These are phyloP conservation scores for Phytophthora pseudosyringae DNA, from an alignment of 352 stramenopile species.

Conservation along the genomic window DNA sequence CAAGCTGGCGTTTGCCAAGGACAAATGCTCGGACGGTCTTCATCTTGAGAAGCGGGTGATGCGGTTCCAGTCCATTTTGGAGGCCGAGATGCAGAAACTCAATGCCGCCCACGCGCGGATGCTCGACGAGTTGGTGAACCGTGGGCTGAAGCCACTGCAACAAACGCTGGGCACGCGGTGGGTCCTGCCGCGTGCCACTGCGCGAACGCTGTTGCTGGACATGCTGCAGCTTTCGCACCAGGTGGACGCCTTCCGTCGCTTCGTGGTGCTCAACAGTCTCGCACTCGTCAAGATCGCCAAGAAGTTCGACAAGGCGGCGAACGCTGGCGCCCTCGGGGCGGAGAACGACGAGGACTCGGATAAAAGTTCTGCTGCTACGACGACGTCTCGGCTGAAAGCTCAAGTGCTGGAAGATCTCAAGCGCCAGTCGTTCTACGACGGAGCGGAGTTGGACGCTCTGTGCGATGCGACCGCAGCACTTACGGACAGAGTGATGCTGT, in stretches of 20 bases:
- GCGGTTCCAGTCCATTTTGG: conserved; percentile 44
- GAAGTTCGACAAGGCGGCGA: conserved; percentile 76
- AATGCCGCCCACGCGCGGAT: conserved; percentile 68
- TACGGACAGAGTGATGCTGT: conserved; percentile 76
- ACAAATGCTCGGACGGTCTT: background rate
- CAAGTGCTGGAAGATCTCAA: conserved; percentile 63
- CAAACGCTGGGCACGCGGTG: conserved; percentile 56
- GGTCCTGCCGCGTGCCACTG: conserved; percentile 62
- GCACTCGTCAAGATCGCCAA: conserved; percentile 86
- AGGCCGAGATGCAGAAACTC: conserved; percentile 61
- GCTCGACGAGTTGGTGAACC: conserved; percentile 50
- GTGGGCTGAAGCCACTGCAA: conserved; percentile 48
- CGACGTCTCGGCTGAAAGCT: conserved; percentile 30
- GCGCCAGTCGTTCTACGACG: conserved; percentile 71
- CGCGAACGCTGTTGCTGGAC: conserved; percentile 57
- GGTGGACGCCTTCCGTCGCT: conserved; percentile 78
- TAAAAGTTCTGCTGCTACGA: background rate
- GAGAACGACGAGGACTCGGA: conserved; percentile 20
- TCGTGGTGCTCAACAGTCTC: conserved; percentile 80
- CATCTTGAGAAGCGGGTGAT: conserved; percentile 5
- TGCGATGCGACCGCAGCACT: conserved; percentile 54
- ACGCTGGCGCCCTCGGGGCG: background rate
- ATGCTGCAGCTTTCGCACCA: conserved; percentile 66
- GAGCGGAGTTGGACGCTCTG: conserved; percentile 56
- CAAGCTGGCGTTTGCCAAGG: conserved; percentile 38